Evolutionary conservation across 2,329 filamentous ascomycete species (phyloP).

Genomic region (Apiospora phragmitis): DNA sequence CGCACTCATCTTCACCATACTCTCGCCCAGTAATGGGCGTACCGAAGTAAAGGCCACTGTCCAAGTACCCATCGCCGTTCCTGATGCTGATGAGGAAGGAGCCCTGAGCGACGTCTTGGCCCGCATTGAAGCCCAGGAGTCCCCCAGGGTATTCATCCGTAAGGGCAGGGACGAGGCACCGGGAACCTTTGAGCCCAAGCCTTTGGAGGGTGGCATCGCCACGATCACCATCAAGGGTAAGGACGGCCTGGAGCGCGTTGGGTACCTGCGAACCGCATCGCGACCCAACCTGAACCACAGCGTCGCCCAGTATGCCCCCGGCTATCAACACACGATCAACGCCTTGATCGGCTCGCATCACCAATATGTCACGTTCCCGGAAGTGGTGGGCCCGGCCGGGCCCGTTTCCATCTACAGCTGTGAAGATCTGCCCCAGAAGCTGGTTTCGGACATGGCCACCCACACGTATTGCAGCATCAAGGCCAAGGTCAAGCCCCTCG

Average conservation of each 20-base stretch:
- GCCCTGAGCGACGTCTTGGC: not conserved
- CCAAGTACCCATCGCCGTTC: not conserved
- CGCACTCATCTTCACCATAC: not conserved
- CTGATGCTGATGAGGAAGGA: not conserved
- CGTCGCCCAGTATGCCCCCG: not conserved
- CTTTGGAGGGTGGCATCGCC: not conserved
- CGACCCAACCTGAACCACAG: not conserved
- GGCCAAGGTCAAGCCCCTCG: not conserved
- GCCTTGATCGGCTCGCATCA: not conserved
- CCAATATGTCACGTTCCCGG: not conserved
- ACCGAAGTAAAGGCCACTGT: not conserved
- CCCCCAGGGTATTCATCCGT: not conserved
- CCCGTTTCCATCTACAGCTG: not conserved
- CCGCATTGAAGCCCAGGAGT: not conserved
- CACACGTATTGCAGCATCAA: not conserved
- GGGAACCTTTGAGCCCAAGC: not conserved
- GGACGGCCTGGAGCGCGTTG: not conserved
- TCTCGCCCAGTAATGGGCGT: not conserved
- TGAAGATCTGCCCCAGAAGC: not conserved
- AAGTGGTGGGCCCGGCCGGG: not conserved
- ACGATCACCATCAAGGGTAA: not conserved
- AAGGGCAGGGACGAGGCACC: not conserved
- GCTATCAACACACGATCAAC: not conserved
- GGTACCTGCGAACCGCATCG: not conserved
- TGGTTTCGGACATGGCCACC: not conserved